Evolutionary conservation across 805 yeast genomes (phyloP).

Genomic region (Lipomyces chichibuensis): DNA sequence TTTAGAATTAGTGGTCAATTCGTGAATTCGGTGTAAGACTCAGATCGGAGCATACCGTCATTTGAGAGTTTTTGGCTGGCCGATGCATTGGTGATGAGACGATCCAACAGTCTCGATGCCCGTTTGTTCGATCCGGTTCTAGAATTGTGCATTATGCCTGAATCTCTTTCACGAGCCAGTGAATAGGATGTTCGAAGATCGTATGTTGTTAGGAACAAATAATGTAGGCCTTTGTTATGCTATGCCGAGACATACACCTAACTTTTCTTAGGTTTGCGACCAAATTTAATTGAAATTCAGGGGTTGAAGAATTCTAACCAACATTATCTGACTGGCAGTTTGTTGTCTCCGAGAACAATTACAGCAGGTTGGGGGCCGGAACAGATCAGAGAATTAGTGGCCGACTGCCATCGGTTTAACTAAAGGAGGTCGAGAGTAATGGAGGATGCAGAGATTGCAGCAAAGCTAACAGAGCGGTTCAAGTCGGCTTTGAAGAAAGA

Average conservation of each 20-base stretch:
- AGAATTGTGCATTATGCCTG: not conserved
- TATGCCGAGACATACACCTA: too few relatives aligned
- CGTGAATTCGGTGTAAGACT: not conserved
- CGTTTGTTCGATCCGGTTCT: not conserved
- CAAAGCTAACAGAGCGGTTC: conserved; percentile 26
- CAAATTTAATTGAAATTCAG: not conserved
- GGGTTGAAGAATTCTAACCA: not conserved
- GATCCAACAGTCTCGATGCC: not conserved
- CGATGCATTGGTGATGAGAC: not conserved
- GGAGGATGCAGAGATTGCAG: conserved; percentile 6
- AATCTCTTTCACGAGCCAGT: not conserved
- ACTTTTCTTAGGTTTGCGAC: too few relatives aligned
- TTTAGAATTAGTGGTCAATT: not conserved
- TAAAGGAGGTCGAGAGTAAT: not conserved
- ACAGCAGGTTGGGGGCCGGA: too few relatives aligned
- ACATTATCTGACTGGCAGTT: too few relatives aligned
- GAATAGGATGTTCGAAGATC: not conserved
- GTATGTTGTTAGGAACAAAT: not conserved
- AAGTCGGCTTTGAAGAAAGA: conserved; percentile 46
- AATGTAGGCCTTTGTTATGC: not conserved
- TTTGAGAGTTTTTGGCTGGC: not conserved
- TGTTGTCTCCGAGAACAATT: too few relatives aligned
- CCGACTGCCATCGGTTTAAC: not conserved
- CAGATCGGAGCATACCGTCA: not conserved
- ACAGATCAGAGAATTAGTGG: not conserved